Conservation (phyloP, 1,284 basidiomycete species). For the Marasmius fiardii region DNA sequence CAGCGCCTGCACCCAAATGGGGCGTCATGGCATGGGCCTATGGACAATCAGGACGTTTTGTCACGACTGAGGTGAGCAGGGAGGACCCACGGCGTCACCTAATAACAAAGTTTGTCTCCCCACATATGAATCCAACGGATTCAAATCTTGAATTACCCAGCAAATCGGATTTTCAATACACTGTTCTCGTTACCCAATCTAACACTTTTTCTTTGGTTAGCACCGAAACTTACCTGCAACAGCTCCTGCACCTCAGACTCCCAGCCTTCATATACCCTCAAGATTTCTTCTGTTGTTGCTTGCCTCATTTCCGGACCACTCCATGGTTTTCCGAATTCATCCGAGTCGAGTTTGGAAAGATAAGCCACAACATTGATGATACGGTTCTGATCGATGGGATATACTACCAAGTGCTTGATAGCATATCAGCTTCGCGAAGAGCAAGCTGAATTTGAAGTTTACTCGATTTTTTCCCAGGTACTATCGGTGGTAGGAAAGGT, state of each 20-base stretch:
- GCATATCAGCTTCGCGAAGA: neutral
- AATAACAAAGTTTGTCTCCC: constrained; percentile 26
- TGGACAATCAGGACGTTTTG: neutral
- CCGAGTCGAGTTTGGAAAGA: constrained; percentile 24
- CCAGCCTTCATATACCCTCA: constrained; percentile 33
- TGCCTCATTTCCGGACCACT: constrained; percentile 32
- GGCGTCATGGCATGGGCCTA: constrained; percentile 30
- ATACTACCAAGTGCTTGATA: constrained; percentile 39
- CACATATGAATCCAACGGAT: constrained; percentile 26
- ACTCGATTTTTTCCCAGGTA: constrained; percentile 41
- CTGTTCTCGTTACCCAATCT: neutral
- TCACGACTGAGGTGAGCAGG: constrained; percentile 7
- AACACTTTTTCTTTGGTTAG: neutral
- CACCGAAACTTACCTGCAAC: constrained; percentile 29
- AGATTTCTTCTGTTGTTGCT: constrained; percentile 27
- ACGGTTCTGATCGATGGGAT: constrained; percentile 38
- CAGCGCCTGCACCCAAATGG: constrained; percentile 27
- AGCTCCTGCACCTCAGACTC: constrained; percentile 38
- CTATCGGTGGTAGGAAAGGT: constrained; percentile 21
- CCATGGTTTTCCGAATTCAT: constrained; percentile 31
- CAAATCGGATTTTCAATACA: constrained; percentile 12
- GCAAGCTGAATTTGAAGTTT: neutral
- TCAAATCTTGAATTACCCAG: constrained; percentile 19
- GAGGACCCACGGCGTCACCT: constrained; percentile 29
- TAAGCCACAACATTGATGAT: constrained; percentile 42